These are phyloP conservation scores for Hanseniaspora meyeri DNA, from an alignment of 805 yeast species.

Conservation along the genomic window DNA sequence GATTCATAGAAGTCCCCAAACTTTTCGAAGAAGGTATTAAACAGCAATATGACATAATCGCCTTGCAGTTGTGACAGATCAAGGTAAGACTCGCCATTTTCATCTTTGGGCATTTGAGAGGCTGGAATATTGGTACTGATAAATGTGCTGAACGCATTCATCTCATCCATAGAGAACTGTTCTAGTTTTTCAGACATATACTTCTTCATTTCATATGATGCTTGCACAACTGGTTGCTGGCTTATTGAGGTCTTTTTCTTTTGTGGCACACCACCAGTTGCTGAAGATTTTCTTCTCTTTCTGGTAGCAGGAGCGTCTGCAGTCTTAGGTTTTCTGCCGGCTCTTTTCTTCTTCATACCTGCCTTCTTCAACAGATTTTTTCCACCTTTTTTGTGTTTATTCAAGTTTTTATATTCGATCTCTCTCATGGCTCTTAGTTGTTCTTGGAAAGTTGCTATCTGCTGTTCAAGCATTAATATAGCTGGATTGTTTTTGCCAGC, in stretches of 20 bases:
- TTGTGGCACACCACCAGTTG: conserved; percentile 13
- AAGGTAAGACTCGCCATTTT: conserved; percentile 76
- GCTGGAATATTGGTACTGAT: conserved; percentile 9
- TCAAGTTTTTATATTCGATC: conserved; percentile 56
- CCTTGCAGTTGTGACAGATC: conserved; percentile 91
- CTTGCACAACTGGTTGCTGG: conserved; percentile 29
- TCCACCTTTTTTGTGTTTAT: conserved; percentile 42
- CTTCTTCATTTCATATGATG: conserved; percentile 93
- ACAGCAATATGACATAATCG: conserved; percentile 65
- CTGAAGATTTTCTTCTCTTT: conserved; percentile 12
- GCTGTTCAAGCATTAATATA: conserved; percentile 76
- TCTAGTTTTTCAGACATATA: conserved; percentile 79
- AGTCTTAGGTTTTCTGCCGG: conserved; percentile 10
- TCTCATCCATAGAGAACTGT: conserved; percentile 61
- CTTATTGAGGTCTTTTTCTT: conserved; percentile 17
- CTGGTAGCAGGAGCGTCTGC: conserved; percentile 15
- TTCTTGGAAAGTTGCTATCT: conserved; percentile 69
- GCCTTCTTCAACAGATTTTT: conserved; percentile 29
- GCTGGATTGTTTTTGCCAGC: conserved; percentile 72
- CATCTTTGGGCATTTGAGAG: conserved; percentile 14
- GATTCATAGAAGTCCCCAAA: conserved; percentile 21
- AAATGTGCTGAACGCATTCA: conserved; percentile 47
- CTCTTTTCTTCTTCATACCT: conserved; percentile 30
- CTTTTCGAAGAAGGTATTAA: conserved; percentile 63
- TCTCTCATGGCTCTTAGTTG: conserved; percentile 74